Conservation (phyloP, 2,329 filamentous ascomycete species). For the Pyrenophora seminiperda region DNA sequence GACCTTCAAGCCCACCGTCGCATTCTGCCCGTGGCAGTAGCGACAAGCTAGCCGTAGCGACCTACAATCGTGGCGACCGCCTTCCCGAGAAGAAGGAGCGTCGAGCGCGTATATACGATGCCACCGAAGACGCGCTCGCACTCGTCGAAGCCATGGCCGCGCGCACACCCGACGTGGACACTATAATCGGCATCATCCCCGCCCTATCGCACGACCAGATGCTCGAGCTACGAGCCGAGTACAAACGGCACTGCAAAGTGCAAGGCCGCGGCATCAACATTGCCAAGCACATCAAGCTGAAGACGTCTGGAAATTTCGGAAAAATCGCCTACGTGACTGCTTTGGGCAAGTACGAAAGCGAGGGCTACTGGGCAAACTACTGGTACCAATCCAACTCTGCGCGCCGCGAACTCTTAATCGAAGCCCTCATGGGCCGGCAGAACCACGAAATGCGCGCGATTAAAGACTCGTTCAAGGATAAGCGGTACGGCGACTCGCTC, state of each 20-base stretch:
- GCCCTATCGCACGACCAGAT: slow-evolving; percentile 85
- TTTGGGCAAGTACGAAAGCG: slow-evolving; percentile 86
- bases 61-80: slow-evolving; percentile 20
- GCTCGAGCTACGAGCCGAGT: slow-evolving; percentile 81
- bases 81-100: slow-evolving; percentile 50
- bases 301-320: slow-evolving; percentile 77
- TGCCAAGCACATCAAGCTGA: slow-evolving; percentile 83
- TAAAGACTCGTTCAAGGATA: slow-evolving; percentile 87
- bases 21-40: slow-evolving; percentile 34
- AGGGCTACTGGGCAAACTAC: slow-evolving; percentile 97
- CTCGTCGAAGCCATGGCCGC: slow-evolving; percentile 76
- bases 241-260: slow-evolving; percentile 87
- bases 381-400: slow-evolving; percentile 92
- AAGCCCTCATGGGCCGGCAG: slow-evolving; percentile 85
- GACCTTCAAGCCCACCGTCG: slow-evolving; percentile 37
- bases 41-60: slow-evolving; percentile 43
- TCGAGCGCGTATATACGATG: slow-evolving; percentile 80
- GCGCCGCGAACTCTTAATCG: slow-evolving; percentile 86
- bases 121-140: slow-evolving; percentile 75
- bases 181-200: slow-evolving; percentile 82
- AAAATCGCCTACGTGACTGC: slow-evolving; percentile 92
- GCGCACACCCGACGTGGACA: slow-evolving; percentile 66
- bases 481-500: slow-evolving; percentile 84
- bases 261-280: slow-evolving; percentile 82
- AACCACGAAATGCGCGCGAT: slow-evolving; percentile 88